Percentiles rank a stretch among this genome's conserved stretches.
Conservation (phyloP, 768 basidiomycete species). For the Ramaria sp. region DNA sequence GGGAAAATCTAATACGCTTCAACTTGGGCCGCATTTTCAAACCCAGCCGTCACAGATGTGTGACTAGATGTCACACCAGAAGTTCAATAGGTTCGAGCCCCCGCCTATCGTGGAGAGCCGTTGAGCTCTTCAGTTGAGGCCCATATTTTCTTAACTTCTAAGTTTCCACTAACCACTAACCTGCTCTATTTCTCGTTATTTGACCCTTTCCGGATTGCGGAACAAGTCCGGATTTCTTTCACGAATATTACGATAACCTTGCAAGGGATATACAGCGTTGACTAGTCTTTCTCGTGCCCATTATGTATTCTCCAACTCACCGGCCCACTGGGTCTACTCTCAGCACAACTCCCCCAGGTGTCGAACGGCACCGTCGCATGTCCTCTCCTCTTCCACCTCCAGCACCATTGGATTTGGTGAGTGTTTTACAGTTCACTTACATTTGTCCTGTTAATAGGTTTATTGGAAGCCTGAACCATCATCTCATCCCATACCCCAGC, state of each 20-base stretch:
- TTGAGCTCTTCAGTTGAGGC: background rate
- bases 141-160: background rate
- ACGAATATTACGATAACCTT: background rate
- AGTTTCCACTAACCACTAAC: background rate
- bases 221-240: background rate
- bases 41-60: too few species aligned
- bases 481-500: background rate
- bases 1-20: too few species aligned
- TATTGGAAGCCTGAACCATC: background rate
- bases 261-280: background rate
- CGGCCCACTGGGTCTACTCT: background rate
- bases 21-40: too few species aligned
- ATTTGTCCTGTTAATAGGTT: background rate
- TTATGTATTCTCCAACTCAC: background rate
- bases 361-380: background rate
- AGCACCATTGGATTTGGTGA: constrained; percentile 8
- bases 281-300: background rate
- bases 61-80: too few species aligned
- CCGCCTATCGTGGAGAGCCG: background rate
- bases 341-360: background rate
- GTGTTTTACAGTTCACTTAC: background rate
- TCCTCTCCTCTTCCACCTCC: constrained; percentile 3
- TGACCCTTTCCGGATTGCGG: background rate
- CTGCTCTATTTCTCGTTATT: background rate
- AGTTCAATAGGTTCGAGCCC: background rate